These are phyloP conservation scores for Pythium pyrilobum DNA, from an alignment of 352 stramenopile species.

Conservation along the genomic window DNA sequence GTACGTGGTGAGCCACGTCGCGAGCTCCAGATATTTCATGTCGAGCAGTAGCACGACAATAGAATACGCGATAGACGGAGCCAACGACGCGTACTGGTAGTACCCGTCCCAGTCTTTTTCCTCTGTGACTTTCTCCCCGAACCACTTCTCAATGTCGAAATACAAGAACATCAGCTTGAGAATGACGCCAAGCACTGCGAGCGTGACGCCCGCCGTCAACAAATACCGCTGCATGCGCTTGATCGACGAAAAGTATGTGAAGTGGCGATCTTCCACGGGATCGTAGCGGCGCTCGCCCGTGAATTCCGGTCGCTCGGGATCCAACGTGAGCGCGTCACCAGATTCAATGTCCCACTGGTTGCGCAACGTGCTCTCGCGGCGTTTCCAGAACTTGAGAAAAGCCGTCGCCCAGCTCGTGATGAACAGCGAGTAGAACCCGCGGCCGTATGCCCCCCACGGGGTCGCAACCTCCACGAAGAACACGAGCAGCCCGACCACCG, in stretches of 20 bases:
- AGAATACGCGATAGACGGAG: slow-evolving; percentile 71
- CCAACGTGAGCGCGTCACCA: slow-evolving; percentile 34
- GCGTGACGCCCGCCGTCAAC: slow-evolving; percentile 62
- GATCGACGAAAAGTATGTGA: slow-evolving; percentile 79
- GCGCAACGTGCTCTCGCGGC: slow-evolving; percentile 77
- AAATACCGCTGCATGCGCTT: slow-evolving; percentile 73
- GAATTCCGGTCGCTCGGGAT: slow-evolving; percentile 62
- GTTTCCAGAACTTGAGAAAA: slow-evolving; percentile 91
- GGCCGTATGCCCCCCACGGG: slow-evolving; percentile 49
- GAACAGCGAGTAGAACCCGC: slow-evolving; percentile 83
- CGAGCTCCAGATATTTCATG: slow-evolving; percentile 88
- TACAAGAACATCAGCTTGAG: slow-evolving; percentile 81
- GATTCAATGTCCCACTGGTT: slow-evolving; percentile 79
- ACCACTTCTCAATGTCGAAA: slow-evolving; percentile 73
- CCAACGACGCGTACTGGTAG: slow-evolving; percentile 62
- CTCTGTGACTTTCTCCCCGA: slow-evolving; percentile 44
- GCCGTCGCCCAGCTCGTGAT: slow-evolving; percentile 88
- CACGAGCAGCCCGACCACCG: slow-evolving; percentile 82
- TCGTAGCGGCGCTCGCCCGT: slow-evolving; percentile 71
- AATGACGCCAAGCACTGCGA: slow-evolving; percentile 59
- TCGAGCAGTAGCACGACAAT: slow-evolving; percentile 72
- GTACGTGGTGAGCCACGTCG: slow-evolving; percentile 90
- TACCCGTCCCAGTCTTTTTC: slow-evolving; percentile 60
- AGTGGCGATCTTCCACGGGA: slow-evolving; percentile 73
- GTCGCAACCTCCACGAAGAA: slow-evolving; percentile 78